Conservation (phyloP, 345 rosid genomes). For the Eucalyptus rudis region DNA sequence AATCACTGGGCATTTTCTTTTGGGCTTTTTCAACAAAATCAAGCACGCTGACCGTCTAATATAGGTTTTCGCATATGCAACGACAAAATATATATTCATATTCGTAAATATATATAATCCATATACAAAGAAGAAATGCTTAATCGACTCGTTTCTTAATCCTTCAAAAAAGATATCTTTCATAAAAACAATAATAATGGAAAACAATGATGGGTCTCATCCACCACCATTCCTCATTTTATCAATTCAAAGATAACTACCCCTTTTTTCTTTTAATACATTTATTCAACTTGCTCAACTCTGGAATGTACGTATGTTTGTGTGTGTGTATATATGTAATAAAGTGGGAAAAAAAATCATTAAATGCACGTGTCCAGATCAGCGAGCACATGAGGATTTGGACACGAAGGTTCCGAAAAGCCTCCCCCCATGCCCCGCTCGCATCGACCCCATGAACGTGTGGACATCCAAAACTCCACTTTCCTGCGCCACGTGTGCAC, state of each 20-base stretch:
- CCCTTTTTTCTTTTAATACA: background rate
- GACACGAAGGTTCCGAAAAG: background rate
- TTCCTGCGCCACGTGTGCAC: background rate
- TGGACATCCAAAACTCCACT: background rate
- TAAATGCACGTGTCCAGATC: constrained; percentile 8
- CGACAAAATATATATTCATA: no score
- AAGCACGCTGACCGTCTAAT: background rate
- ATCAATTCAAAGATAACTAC: background rate
- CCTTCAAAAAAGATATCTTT: background rate
- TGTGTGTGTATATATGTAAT: background rate
- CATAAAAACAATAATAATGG: background rate
- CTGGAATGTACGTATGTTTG: background rate
- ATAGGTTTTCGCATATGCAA: background rate
- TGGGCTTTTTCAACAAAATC: background rate
- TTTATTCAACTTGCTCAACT: background rate
- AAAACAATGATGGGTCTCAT: background rate
- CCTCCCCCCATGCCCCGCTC: background rate
- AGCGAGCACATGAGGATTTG: background rate
- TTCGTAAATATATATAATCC: no score
- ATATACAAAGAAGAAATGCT: background rate
- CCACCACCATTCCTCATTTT: background rate
- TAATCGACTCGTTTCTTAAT: background rate
- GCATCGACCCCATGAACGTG: background rate
- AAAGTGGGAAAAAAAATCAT: background rate
- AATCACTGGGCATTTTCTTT: background rate